Evolutionary conservation across 257 asterid genomes (phyloP).

Genomic region (Scutellaria minor): DNA sequence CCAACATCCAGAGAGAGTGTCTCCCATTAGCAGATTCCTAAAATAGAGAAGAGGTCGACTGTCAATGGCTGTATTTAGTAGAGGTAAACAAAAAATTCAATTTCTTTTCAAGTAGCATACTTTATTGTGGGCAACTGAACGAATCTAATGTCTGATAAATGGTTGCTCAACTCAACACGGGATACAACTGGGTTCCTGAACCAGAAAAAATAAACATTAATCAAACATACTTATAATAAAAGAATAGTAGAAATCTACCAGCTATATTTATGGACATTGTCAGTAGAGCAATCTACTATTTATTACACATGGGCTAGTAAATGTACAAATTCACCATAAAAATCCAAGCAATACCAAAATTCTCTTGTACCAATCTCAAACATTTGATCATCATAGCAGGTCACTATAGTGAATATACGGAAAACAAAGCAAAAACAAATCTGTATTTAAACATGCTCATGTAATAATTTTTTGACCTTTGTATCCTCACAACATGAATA

Average conservation of each 20-base stretch:
- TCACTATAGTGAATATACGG: background rate
- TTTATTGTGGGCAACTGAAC: constrained; percentile 78
- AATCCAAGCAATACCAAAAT: constrained; percentile 6
- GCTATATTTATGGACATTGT: background rate
- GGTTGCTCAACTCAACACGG: constrained; percentile 80
- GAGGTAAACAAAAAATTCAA: background rate
- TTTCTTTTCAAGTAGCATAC: constrained; percentile 46
- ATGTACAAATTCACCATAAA: background rate
- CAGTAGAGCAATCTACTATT: background rate
- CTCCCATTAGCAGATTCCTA: constrained; percentile 73
- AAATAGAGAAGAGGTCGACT: constrained; percentile 19
- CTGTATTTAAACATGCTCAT: background rate
- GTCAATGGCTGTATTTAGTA: constrained; percentile 19
- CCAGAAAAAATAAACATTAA: constrained; percentile 22
- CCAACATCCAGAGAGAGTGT: constrained; percentile 93
- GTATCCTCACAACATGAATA: background rate
- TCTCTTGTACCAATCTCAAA: constrained; percentile 3
- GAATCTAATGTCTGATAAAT: constrained; percentile 82
- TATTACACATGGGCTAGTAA: constrained; percentile 2
- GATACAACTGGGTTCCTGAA: constrained; percentile 76
- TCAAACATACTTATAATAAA: background rate
- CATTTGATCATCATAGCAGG: constrained; percentile 21
- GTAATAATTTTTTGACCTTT: background rate
- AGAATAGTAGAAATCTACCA: background rate
- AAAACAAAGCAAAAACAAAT: background rate